phyloP scores from a whole-genome alignment of 352 stramenopile genomes.

The Phytophthora agathidicida region DNA sequence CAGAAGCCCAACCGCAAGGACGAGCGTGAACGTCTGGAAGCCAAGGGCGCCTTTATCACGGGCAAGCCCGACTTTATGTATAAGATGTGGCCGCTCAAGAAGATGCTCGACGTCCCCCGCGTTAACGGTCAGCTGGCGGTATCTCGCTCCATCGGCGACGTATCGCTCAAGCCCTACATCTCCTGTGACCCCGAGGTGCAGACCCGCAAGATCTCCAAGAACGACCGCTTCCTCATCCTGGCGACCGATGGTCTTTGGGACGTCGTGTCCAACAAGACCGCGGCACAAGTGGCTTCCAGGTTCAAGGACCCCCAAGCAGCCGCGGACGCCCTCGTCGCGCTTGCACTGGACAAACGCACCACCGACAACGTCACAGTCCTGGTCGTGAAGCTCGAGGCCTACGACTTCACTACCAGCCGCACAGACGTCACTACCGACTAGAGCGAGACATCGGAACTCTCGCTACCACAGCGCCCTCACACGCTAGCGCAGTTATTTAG shows the following conservation, averaged over 20 bases:
- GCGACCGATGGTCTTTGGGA: constrained; percentile 87
- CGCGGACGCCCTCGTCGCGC: constrained; percentile 63
- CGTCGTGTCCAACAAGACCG: constrained; percentile 71
- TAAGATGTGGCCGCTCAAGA: constrained; percentile 77
- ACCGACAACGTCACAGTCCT: constrained; percentile 85
- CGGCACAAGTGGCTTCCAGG: constrained; percentile 58
- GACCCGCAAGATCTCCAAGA: constrained; percentile 54
- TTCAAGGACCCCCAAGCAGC: constrained; percentile 60
- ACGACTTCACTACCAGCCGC: constrained; percentile 38
- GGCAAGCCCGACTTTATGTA: constrained; percentile 70
- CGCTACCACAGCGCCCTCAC: constrained; percentile 9
- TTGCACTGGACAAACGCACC: constrained; percentile 59
- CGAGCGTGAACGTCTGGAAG: constrained; percentile 72
- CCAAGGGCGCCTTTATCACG: constrained; percentile 72
- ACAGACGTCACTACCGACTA: constrained; percentile 33
- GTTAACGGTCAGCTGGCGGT: constrained; percentile 85
- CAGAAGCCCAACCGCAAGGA: constrained; percentile 85
- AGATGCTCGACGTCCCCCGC: constrained; percentile 77
- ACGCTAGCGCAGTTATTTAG: constrained; percentile 34
- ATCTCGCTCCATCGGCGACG: constrained; percentile 84
- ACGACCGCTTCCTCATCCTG: constrained; percentile 82
- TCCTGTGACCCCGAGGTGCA: constrained; percentile 82
- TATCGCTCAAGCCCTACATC: constrained; percentile 78
- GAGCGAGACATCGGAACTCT: constrained; percentile 10
- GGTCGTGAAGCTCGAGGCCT: constrained; percentile 69